Base-by-base conservation (phyloP, 495 filamentous ascomycete species). In the Penicillium goetzii region DNA sequence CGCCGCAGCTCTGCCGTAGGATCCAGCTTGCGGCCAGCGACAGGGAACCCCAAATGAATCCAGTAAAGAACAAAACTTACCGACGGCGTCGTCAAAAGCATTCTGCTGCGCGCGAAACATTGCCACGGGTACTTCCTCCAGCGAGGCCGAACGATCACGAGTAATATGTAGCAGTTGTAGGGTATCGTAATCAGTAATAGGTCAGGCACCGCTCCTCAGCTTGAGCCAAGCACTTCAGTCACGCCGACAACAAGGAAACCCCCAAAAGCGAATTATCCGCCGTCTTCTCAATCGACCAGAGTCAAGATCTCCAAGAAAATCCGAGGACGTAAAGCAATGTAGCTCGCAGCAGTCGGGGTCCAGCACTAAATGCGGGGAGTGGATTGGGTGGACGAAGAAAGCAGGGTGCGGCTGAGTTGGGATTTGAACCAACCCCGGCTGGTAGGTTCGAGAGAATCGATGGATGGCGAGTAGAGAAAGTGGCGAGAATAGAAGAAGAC, bases 31-130 rank as follows among this genome's bases (percentile, higher is more conserved):
- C 52, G 34, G 28, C 21, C 40, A 11, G 30, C 59, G 6, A 45
- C 19, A n/a, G 21, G 17, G n/a, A 10, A 50, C n/a, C 32, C 26
- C 43, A 41, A 8, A 19, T 63, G n/a, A 26, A n/a, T 14, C 12
- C 32, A 9, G 25, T 23, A 63, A 1, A 14, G 1, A 2, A 17
- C 23, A 43, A 14, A 60, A 79, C 86, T 75, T 82, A 92, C 90
- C 89, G 78, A 93, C 86, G 68, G 88, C 89, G 69, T 92, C 90
- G 73, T 93, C 90, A 65, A 93, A 92, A 30, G 85, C 83, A 76
- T 92, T 93, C 72, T 87, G 85, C 76, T 92, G 90, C 36, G 88
- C 84, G 74, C 90, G 88, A 79, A 93, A 93, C 90, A 93, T 93
- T 34, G 56, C 67, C 47, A 59, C 15, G 62, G 61, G 38, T 59